Conservation (phyloP, 208 protist species). For the Leishmania braziliensis region DNA sequence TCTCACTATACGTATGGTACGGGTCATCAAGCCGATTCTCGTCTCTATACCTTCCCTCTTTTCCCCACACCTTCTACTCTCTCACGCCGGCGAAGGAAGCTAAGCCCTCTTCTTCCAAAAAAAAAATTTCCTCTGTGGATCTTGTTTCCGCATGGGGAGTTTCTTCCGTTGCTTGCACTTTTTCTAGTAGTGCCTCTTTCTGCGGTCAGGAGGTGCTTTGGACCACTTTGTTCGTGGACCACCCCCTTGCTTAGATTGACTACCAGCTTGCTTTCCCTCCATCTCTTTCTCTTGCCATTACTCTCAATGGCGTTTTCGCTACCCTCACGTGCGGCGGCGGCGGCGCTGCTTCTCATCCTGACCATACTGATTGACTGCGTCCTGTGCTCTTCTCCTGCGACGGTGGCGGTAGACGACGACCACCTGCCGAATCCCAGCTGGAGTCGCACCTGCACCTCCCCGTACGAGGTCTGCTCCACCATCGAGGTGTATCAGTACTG, state of each 20-base stretch:
- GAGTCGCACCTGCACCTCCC: constrained; percentile 27
- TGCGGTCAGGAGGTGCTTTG: neutral
- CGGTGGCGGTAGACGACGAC: constrained; percentile 1
- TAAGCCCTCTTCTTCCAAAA: neutral
- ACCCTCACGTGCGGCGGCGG: neutral
- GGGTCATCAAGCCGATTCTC: neutral
- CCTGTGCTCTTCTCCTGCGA: neutral
- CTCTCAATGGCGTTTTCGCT: neutral
- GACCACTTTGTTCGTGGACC: neutral
- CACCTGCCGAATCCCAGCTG: constrained; percentile 40
- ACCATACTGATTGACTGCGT: neutral
- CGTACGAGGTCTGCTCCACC: constrained; percentile 38
- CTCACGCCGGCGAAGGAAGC: neutral
- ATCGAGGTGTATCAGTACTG: constrained; percentile 45
- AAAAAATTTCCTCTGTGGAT: neutral
- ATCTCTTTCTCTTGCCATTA: neutral
- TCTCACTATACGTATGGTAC: neutral
- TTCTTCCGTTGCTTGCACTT: neutral
- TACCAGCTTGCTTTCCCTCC: neutral
- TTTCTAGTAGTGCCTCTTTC: neutral
- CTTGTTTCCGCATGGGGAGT: neutral
- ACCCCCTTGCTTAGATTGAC: neutral
- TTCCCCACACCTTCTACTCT: neutral
- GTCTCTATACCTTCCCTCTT: neutral
- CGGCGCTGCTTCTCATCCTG: neutral